Base-by-base conservation (phyloP, 176 grass and related monocot species). In the Tillandsia fasciculata region DNA sequence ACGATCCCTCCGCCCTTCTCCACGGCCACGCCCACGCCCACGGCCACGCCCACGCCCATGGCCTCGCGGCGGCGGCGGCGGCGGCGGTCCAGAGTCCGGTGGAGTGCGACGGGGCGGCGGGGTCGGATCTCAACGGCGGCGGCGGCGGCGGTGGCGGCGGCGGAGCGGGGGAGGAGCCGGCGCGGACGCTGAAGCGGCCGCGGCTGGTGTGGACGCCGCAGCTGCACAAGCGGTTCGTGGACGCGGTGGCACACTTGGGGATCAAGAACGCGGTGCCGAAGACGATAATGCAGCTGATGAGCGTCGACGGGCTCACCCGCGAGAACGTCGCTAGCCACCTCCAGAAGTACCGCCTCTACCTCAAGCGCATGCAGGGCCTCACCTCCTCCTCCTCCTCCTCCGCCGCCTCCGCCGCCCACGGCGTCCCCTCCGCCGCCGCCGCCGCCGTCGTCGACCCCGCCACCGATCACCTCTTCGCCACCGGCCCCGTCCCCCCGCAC, bases 211-310 rank as follows among this genome's bases (percentile, higher is more conserved):
- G 91, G 91, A 95, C 91, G 66, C 91, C 91, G 74, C 91, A 90
- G 78, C 91, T 95, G 14, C 91, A 95, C 81, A 95, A 95, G 83
- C 75, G 91, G 2, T 95, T 95, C 63, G 91, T 95, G 2, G 91
- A 95, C 73, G 91, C 87, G 9, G 91, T 95, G 3, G 91, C 91
- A 1, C 91, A 95, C 77, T 83, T 95, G 1, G 91, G 91, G 66
- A 95, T 95, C 76, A 95, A 95, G 79, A 95, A 95, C 87, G 91
- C 91, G 28, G 91, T 95, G 64, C 91, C 91, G 53, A 95, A 95
- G 85, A 95, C 91, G 23, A 95, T 95, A 87, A 95, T 95, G 91
- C 87, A 90, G 72, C 81, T 95, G 33, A 95, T 95, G 91, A 95
- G 87, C 76, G 87, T 96, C 1, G 91, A 88, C 57, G 91, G 91